A percentile compares a stretch with the other conserved stretches of the same genome.
phyloP scores from a whole-genome alignment of 345 rosid genomes.

The Eucalyptus sp. region DNA sequence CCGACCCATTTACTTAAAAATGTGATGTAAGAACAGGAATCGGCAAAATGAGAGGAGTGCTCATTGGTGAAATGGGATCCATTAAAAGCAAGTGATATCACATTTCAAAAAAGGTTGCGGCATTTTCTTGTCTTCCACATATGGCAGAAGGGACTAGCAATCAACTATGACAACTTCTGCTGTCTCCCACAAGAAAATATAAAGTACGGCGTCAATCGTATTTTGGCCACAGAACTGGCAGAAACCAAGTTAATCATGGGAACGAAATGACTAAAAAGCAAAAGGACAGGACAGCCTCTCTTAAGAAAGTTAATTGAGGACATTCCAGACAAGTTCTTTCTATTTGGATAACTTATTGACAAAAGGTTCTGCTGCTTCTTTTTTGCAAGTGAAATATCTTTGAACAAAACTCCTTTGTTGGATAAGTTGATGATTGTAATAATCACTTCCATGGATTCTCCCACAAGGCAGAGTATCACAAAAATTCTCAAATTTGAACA shows the following conservation, averaged over 20 bases:
- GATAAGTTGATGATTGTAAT: background rate
- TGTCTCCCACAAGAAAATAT: background rate
- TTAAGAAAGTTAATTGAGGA: background rate
- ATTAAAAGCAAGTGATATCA: background rate
- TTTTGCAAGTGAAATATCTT: background rate
- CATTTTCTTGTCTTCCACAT: background rate
- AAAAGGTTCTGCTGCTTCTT: background rate
- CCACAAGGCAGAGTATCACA: background rate
- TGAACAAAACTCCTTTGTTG: background rate
- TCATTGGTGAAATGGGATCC: background rate
- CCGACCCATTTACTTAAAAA: background rate
- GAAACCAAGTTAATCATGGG: background rate
- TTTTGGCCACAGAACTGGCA: background rate
- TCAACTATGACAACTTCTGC: background rate
- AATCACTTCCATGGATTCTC: background rate
- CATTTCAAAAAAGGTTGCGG: background rate
- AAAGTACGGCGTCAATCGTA: background rate
- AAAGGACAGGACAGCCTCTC: background rate
- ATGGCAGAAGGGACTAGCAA: background rate
- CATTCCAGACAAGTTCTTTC: background rate
- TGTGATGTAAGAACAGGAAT: background rate
- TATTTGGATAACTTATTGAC: background rate
- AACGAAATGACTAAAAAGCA: background rate
- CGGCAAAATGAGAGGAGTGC: background rate
- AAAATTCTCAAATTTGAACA: background rate